Evolutionary conservation across 495 filamentous ascomycete genomes (phyloP).

Genomic region (Glarea lozoyensis): DNA sequence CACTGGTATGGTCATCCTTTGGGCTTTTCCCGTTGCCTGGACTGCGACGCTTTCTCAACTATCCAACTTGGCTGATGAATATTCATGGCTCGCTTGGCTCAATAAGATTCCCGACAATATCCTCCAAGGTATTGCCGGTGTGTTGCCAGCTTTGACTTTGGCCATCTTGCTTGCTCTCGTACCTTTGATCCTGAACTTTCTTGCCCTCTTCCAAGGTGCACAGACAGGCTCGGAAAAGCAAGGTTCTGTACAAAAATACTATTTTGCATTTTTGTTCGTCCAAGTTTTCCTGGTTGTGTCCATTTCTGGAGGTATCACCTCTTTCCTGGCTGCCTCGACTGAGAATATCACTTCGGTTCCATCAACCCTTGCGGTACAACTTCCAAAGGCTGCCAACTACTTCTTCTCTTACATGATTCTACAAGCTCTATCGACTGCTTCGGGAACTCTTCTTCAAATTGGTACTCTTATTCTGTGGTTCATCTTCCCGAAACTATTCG

Average conservation of each 20-base stretch:
- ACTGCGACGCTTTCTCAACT: slow-evolving; percentile 76
- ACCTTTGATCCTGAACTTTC: slow-evolving; percentile 60
- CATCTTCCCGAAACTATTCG: slow-evolving; percentile 64
- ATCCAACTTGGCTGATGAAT: slow-evolving; percentile 50
- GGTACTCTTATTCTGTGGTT: slow-evolving; percentile 71
- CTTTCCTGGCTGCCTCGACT: slow-evolving; percentile 54
- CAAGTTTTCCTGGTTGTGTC: slow-evolving; percentile 93
- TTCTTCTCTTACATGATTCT: slow-evolving; percentile 98
- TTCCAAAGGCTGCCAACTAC: slow-evolving; percentile 88
- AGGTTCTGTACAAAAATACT: slow-evolving; percentile 80
- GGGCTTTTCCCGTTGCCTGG: slow-evolving; percentile 87
- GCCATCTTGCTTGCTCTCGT: slow-evolving; percentile 73
- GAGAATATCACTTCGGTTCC: slow-evolving; percentile 45
- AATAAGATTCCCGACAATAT: slow-evolving; percentile 34
- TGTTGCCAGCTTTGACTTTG: slow-evolving; percentile 71
- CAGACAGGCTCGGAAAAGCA: slow-evolving; percentile 77
- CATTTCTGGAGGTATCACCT: slow-evolving; percentile 69
- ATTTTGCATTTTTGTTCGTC: slow-evolving; percentile 90
- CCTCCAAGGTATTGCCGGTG: slow-evolving; percentile 72
- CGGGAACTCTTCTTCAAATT: slow-evolving; percentile 84
- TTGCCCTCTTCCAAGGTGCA: slow-evolving; percentile 66
- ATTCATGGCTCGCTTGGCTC: slow-evolving; percentile 67
- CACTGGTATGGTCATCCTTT: slow-evolving; percentile 71
- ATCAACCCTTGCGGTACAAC: slow-evolving; percentile 64
- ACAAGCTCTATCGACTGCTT: slow-evolving; percentile 83